Conservation (phyloP, 768 basidiomycete genomes). For the Kwoniella mangroviensis region DNA sequence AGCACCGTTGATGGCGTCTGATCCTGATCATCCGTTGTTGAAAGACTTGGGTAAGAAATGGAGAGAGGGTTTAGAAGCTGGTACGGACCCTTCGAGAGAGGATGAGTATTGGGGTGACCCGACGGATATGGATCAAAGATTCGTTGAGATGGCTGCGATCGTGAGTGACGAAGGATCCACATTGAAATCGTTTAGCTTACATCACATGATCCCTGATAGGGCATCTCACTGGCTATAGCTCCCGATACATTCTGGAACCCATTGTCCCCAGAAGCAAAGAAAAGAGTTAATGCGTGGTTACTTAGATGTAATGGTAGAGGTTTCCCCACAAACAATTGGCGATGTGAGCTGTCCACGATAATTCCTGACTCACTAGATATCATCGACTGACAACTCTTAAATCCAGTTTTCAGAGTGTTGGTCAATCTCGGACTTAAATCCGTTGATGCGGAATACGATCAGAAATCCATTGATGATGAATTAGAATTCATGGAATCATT, state of each 20-base stretch:
- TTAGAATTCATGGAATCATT: slow-evolving; percentile 38
- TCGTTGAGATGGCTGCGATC: slow-evolving; percentile 79
- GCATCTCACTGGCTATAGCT: slow-evolving; percentile 70
- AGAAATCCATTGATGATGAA: slow-evolving; percentile 36
- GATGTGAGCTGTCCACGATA: slow-evolving; percentile 31
- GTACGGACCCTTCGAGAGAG: slow-evolving; percentile 65
- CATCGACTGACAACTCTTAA: neutral
- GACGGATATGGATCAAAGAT: slow-evolving; percentile 72
- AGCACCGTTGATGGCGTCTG: slow-evolving; percentile 34
- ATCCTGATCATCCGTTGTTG: slow-evolving; percentile 34
- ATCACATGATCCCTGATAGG: slow-evolving; percentile 16
- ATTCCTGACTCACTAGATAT: neutral
- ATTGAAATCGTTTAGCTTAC: neutral
- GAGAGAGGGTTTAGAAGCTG: slow-evolving; percentile 69
- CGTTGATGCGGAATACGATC: slow-evolving; percentile 40
- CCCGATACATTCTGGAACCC: slow-evolving; percentile 63
- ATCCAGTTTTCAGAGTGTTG: slow-evolving; percentile 40
- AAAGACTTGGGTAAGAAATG: slow-evolving; percentile 56
- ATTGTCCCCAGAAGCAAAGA: slow-evolving; percentile 27
- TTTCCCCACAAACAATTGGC: slow-evolving; percentile 44
- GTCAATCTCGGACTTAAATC: slow-evolving; percentile 38
- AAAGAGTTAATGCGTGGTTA: slow-evolving; percentile 31
- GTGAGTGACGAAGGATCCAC: slow-evolving; percentile 47
- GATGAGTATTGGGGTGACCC: slow-evolving; percentile 78
- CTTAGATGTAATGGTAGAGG: slow-evolving; percentile 24